Conservation (phyloP, 441 rosid species). For the Rhodomyrtus psidioides region DNA sequence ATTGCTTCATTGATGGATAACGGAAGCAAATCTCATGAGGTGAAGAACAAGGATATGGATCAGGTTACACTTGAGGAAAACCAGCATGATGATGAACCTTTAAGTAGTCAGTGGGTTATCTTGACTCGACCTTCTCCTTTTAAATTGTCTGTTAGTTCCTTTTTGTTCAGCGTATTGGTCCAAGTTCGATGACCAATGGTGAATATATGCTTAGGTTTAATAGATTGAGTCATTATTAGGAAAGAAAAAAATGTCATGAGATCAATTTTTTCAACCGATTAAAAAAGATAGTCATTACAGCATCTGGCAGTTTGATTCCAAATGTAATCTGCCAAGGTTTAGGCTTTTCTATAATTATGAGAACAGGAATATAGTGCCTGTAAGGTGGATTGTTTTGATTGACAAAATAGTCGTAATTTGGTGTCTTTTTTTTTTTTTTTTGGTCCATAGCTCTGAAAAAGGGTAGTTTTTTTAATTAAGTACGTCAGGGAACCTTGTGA, state of each 20-base stretch:
- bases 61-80: slow-evolving; percentile 21
- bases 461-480: not conserved
- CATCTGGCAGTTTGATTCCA: not conserved
- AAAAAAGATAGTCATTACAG: not conserved
- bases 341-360: no score
- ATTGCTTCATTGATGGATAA: slow-evolving; percentile 5
- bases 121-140: not conserved
- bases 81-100: slow-evolving; percentile 5
- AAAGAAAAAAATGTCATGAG: not conserved
- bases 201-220: not conserved
- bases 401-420: not conserved
- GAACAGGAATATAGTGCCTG: not conserved
- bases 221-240: not conserved
- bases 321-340: not conserved
- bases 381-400: not conserved
- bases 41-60: slow-evolving; percentile 11
- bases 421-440: not conserved
- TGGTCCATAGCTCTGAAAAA: not conserved
- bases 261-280: not conserved
- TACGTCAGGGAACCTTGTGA: not conserved
- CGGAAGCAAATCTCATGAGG: slow-evolving; percentile 25
- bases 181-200: not conserved
- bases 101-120: slow-evolving; percentile 20
- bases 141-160: not conserved
- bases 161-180: not conserved